A percentile compares a stretch with the other conserved stretches of the same genome.
Evolutionary conservation across 352 stramenopile genomes (phyloP).

Genomic region (Plasmopara muralis): DNA sequence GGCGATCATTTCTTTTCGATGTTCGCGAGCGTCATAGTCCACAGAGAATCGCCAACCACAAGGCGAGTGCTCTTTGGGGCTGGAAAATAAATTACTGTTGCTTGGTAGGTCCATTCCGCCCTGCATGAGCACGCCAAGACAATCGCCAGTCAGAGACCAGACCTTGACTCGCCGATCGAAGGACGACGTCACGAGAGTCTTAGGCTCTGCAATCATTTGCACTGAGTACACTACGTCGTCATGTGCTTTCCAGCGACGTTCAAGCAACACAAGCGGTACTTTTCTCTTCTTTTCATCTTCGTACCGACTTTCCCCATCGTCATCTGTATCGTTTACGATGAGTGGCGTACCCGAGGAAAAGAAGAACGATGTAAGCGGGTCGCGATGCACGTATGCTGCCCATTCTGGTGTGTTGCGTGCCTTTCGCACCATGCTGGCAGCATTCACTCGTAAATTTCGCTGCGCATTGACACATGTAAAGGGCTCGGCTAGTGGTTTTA

Average conservation of each 20-base stretch:
- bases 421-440: conserved; percentile 61
- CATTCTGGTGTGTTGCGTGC: conserved; percentile 57
- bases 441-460: conserved; percentile 69
- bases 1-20: conserved; percentile 51
- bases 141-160: conserved; percentile 56
- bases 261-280: conserved; percentile 24
- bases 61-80: conserved; percentile 4
- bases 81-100: conserved; percentile 3
- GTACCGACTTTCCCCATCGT: conserved; percentile 11
- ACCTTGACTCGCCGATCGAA: conserved; percentile 77
- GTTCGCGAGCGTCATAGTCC: conserved; percentile 68
- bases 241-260: conserved; percentile 66
- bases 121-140: conserved; percentile 71
- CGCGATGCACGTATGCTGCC: conserved; percentile 40
- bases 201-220: conserved; percentile 59
- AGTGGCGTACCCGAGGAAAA: conserved; percentile 49
- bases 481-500: conserved; percentile 39
- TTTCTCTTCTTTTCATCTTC: conserved; percentile 16
- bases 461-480: conserved; percentile 68
- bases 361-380: conserved; percentile 54
- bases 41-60: conserved; percentile 62
- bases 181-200: conserved; percentile 66
- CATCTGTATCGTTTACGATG: conserved; percentile 16
- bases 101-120: conserved; percentile 41
- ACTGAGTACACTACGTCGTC: conserved; percentile 71